Base-by-base conservation (phyloP, 257 asterid species). In the Jacaranda mimosifolia region DNA sequence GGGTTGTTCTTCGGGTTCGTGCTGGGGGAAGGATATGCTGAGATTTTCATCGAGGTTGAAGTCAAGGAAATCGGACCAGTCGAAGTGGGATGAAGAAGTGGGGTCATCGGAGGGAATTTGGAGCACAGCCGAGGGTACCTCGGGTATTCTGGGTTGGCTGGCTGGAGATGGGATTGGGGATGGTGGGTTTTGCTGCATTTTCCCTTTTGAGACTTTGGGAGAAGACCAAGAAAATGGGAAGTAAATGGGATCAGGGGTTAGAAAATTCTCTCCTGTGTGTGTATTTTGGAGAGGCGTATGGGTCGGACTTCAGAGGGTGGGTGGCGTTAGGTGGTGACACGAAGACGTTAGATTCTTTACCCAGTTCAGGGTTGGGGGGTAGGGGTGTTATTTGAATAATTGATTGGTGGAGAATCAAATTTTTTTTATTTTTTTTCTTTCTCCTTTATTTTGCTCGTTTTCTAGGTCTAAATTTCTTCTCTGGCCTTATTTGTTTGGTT, bases 41-140 rank as follows among this genome's bases (percentile, higher is more conserved):
- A 79, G 43, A 60, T 78, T 81, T 40, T 90, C 97, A 53, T 87
- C 94, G 53, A 88, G 77, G 60, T 77, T 80, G 85, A 92, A 92
- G 73, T 90, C 97, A 3, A 92, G 91, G 9, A 92, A 86, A 43
- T 90, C 96, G 1, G 92, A 83, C 97, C 97, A 92, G 75, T 90
- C 92, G 49, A 92, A 86, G 71, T 86, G 87, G 52, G 94, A 80
- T 3, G 94, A 81, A 0, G 86, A 21, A 45, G 85, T 38, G 55
- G 82, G 89, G 77, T 88, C 90, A 14, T 75, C 83, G 53, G 80
- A 40, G 68, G 75, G 53, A 2, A 38, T 62, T 42, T 55, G 74
- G 56, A 74, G 62, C 60, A 67, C 72, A 63, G 86, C 52, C 51
- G 86, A 57, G 64, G 77, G 75, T 71, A 74, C 40, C 40, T 78